phyloP scores from a whole-genome alignment of 2,329 filamentous ascomycete species.

The Alternaria infectoria region DNA sequence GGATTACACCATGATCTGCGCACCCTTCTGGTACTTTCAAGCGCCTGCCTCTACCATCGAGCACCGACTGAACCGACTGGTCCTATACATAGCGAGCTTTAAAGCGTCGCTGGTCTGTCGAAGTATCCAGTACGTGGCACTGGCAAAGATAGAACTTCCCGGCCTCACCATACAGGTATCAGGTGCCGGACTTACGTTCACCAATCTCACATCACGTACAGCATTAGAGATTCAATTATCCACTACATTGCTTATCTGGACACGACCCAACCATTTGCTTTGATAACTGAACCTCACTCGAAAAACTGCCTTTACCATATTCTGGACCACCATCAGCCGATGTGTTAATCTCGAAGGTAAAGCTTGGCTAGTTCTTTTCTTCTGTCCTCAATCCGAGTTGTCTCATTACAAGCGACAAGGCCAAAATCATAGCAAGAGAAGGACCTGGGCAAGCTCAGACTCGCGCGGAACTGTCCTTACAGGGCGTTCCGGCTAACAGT shows the following conservation, averaged over 20 bases:
- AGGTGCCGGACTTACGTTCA: background rate
- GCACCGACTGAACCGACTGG: background rate
- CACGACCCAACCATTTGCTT: rapidly evolving
- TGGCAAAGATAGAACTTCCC: background rate
- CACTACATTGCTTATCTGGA: background rate
- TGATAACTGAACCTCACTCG: background rate
- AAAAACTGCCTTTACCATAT: background rate
- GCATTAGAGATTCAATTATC: background rate
- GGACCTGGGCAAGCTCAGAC: background rate
- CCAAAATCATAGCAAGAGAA: background rate
- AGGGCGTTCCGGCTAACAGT: background rate
- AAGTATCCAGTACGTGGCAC: background rate
- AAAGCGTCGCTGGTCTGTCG: rapidly evolving
- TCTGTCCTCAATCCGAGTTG: background rate
- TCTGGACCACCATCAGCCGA: background rate
- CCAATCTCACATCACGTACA: background rate
- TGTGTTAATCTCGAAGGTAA: background rate
- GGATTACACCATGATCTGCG: background rate
- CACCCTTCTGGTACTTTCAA: background rate
- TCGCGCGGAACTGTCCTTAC: rapidly evolving
- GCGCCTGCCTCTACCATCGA: background rate
- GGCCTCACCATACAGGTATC: background rate
- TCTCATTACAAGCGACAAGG: background rate
- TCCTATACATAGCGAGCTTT: background rate
- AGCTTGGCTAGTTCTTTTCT: background rate